Percentiles rank a stretch among this genome's conserved stretches.
Evolutionary conservation across 2,329 filamentous ascomycete genomes (phyloP).

Genomic region (Aschersonia sp.): DNA sequence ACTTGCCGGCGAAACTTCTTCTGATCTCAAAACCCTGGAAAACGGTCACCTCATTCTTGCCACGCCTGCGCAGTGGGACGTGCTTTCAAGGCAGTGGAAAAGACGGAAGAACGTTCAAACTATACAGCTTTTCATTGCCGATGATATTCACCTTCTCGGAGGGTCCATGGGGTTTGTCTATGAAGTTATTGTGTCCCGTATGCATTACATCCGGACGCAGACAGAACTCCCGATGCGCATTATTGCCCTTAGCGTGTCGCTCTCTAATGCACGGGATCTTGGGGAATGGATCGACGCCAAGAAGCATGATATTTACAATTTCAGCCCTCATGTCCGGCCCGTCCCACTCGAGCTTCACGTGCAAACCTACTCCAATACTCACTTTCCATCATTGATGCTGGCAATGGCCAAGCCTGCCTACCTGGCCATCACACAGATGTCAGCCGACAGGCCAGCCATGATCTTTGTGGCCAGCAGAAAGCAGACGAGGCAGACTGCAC

Average conservation of each 20-base stretch:
- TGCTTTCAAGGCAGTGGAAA: conserved; percentile 91
- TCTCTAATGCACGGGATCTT: conserved; percentile 85
- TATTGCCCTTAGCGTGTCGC: conserved; percentile 76
- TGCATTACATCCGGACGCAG: conserved; percentile 90
- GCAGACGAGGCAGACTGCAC: conserved; percentile 75
- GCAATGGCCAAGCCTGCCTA: conserved; percentile 96
- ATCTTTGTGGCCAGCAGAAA: conserved; percentile 90
- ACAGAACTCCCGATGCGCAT: conserved; percentile 76
- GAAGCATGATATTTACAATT: conserved; percentile 98
- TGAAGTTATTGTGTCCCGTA: conserved; percentile 92
- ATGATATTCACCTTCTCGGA: conserved; percentile 88
- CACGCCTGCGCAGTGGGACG: conserved; percentile 91
- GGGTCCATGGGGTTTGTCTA: conserved; percentile 80
- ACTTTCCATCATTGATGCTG: conserved; percentile 96
- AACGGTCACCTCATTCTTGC: conserved; percentile 80
- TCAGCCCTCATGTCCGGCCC: conserved; percentile 81
- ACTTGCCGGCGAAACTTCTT: conserved; percentile 81
- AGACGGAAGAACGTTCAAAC: conserved; percentile 88
- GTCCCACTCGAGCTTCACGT: conserved; percentile 87
- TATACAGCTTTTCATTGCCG: conserved; percentile 82
- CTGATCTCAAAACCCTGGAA: conserved; percentile 79
- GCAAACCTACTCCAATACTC: conserved; percentile 88
- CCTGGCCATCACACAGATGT: conserved; percentile 74
- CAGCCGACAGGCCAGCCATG: conserved; percentile 76
- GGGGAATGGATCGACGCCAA: conserved; percentile 97